Conservation (phyloP, 345 rosid species). For the Mangifera indica region DNA sequence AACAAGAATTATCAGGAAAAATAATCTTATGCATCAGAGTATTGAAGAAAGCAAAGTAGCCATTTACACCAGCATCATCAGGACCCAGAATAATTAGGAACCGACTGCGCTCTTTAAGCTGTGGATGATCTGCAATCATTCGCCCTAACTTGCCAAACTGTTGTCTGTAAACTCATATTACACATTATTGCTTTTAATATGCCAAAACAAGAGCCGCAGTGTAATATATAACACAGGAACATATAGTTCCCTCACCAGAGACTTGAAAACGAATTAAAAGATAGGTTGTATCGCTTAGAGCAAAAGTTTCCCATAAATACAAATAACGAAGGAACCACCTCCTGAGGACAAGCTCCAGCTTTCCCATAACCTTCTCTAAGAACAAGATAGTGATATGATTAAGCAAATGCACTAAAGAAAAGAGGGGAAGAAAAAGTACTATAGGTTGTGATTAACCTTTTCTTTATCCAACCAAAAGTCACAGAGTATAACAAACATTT, state of each 20-base stretch:
- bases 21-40: background rate
- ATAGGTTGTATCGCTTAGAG: constrained; percentile 74
- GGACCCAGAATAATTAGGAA: constrained; percentile 93
- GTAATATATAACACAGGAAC: background rate
- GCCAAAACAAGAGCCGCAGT: background rate
- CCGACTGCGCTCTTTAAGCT: constrained; percentile 68
- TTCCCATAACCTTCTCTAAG: constrained; percentile 71
- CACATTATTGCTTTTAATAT: constrained; percentile 1
- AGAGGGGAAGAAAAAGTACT: background rate
- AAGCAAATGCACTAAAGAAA: constrained; percentile 28
- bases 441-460: constrained; percentile 51
- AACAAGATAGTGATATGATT: constrained; percentile 38
- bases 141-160: constrained; percentile 83
- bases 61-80: constrained; percentile 72
- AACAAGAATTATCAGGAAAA: constrained; percentile 10
- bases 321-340: constrained; percentile 85
- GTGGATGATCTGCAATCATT: constrained; percentile 71
- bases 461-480: constrained; percentile 89
- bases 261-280: constrained; percentile 70
- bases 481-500: constrained; percentile 85
- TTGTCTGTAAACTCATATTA: constrained; percentile 33
- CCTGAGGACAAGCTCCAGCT: constrained; percentile 74
- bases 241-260: constrained; percentile 55
- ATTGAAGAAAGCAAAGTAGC: background rate
- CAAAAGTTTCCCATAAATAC: constrained; percentile 95